Evolutionary conservation across 371 early-diverging fungal species (phyloP).

Genomic region (Zopfochytrium polystomum): DNA sequence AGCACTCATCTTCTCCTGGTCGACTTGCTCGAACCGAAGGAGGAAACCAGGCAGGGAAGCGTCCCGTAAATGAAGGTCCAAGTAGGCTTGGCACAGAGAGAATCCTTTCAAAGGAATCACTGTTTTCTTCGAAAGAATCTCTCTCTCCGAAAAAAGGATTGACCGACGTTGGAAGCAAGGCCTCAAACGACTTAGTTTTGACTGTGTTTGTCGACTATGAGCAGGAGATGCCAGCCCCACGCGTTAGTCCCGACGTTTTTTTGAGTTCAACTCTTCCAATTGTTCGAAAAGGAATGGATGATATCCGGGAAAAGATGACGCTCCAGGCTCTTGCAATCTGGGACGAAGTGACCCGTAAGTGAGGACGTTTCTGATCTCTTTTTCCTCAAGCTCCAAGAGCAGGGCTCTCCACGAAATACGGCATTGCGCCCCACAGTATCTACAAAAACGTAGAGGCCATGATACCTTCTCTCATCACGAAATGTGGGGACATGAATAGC

Average conservation of each 20-base stretch:
- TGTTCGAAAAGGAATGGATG: constrained; percentile 59
- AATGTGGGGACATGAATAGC: constrained; percentile 60
- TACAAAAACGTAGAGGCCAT: constrained; percentile 41
- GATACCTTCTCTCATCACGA: constrained; percentile 54
- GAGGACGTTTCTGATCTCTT: neutral
- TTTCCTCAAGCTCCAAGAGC: neutral
- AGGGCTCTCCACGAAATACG: too few species aligned
- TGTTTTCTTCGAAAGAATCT: too few species aligned
- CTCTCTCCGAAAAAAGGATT: too few species aligned
- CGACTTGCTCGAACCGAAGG: too few species aligned
- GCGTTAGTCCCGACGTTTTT: constrained; percentile 35
- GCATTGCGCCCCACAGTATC: neutral
- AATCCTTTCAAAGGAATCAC: too few species aligned
- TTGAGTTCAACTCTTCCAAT: constrained; percentile 59
- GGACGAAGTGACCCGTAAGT: constrained; percentile 58
- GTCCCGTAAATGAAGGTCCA: too few species aligned
- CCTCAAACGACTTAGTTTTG: too few species aligned
- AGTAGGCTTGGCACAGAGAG: too few species aligned
- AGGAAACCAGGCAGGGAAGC: too few species aligned
- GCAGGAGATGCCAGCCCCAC: constrained; percentile 14
- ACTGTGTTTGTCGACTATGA: too few species aligned
- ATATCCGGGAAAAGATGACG: constrained; percentile 61
- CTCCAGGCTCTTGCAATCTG: constrained; percentile 52
- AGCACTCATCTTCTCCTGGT: too few species aligned
- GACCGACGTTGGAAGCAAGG: too few species aligned